phyloP scores from a whole-genome alignment of 2,329 filamentous ascomycete species.

The Escovopsis weberi region DNA sequence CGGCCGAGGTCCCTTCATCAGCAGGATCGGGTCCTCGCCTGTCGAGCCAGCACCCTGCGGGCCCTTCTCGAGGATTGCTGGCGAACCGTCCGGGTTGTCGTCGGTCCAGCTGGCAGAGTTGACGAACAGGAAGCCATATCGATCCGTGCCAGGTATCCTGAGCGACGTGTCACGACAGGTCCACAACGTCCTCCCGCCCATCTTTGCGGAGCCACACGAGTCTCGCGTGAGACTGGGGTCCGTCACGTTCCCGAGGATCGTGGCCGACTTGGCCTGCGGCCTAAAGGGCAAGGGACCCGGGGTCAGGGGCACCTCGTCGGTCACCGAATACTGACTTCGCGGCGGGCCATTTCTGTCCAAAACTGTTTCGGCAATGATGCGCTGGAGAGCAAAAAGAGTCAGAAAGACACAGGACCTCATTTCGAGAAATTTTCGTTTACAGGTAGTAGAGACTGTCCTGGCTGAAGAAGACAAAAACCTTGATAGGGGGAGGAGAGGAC shows the following conservation, averaged over 20 bases:
- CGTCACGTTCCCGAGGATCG: slow-evolving; percentile 6
- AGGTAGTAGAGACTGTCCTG: too few relatives aligned
- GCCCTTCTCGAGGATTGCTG: slow-evolving; percentile 3
- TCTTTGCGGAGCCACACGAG: slow-evolving; percentile 7
- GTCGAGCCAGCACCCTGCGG: slow-evolving; percentile 4
- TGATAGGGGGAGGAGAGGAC: too few relatives aligned
- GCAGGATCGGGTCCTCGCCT: slow-evolving; percentile 3
- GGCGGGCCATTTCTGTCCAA: too few relatives aligned
- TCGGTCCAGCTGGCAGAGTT: slow-evolving; percentile 8
- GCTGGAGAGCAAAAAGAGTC: too few relatives aligned
- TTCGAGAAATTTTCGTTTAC: too few relatives aligned
- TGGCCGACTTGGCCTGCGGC: slow-evolving; percentile 4
- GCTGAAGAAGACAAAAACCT: too few relatives aligned
- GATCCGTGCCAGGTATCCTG: slow-evolving; percentile 1
- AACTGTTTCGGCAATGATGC: too few relatives aligned
- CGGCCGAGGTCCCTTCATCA: slow-evolving; percentile 6
- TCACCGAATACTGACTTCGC: too few relatives aligned
- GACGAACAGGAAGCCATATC: slow-evolving; percentile 5
- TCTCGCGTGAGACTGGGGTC: slow-evolving; percentile 8
- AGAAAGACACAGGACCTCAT: not conserved
- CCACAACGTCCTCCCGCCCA: slow-evolving; percentile 8
- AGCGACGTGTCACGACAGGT: slow-evolving; percentile 8
- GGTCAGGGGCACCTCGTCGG: too few relatives aligned
- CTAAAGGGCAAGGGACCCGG: not conserved
- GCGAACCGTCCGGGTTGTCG: slow-evolving; percentile 5